Evolutionary conservation across 768 basidiomycete genomes (phyloP).

Genomic region (Russula sp.): DNA sequence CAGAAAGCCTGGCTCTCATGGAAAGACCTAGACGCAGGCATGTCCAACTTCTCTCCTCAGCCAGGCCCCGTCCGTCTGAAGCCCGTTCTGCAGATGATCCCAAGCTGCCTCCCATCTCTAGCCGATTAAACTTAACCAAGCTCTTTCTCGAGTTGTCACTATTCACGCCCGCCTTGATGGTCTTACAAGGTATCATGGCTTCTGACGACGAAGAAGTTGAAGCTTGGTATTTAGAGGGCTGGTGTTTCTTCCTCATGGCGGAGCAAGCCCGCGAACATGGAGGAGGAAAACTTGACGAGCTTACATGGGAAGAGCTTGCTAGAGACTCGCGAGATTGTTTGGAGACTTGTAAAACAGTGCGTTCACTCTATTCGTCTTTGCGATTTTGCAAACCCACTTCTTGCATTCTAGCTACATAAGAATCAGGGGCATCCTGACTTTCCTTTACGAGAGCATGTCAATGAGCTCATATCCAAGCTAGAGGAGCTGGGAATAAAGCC

Average conservation of each 20-base stretch:
- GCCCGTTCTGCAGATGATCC: conserved; percentile 51
- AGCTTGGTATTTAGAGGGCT: conserved; percentile 93
- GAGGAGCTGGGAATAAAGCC: conserved; percentile 64
- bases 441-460: conserved; percentile 70
- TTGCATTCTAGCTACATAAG: conserved; percentile 55
- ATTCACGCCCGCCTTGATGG: conserved; percentile 67
- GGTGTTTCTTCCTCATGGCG: conserved; percentile 85
- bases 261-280: conserved; percentile 63
- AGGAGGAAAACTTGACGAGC: conserved; percentile 43
- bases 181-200: conserved; percentile 75
- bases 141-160: conserved; percentile 74
- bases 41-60: conserved; percentile 19
- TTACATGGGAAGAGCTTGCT: conserved; percentile 75
- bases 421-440: conserved; percentile 72
- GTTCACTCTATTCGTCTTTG: conserved; percentile 31
- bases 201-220: conserved; percentile 84
- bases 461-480: conserved; percentile 67
- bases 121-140: conserved; percentile 71
- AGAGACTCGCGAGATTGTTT: conserved; percentile 77
- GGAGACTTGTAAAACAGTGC: conserved; percentile 76
- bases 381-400: conserved; percentile 4
- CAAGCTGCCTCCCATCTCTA: conserved; percentile 66
- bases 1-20: conserved; percentile 65
- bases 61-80: neutral
- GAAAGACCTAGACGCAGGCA: conserved; percentile 64